A percentile compares a stretch with the other conserved stretches of the same genome.
phyloP scores from a whole-genome alignment of 768 basidiomycete species.

The Exidia glandulosa region DNA sequence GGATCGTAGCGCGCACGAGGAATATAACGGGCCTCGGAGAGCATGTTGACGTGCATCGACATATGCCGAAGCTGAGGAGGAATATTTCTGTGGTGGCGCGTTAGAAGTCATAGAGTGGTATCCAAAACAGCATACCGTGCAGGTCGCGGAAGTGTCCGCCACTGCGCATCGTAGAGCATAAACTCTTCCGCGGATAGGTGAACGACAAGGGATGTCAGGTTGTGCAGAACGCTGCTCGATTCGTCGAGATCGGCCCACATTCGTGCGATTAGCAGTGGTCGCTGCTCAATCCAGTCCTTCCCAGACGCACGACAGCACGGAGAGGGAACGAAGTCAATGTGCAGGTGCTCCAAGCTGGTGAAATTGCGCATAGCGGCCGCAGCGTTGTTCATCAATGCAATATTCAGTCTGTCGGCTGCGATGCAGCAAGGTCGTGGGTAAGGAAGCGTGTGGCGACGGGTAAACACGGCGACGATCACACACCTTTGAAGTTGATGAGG shows the following conservation, averaged over 20 bases:
- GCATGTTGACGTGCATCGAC: neutral
- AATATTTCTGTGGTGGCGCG: neutral
- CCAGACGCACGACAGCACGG: neutral
- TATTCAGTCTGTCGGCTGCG: neutral
- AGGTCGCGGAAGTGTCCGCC: neutral
- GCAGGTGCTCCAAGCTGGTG: neutral
- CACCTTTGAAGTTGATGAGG: neutral
- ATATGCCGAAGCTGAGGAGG: neutral
- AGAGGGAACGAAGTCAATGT: neutral
- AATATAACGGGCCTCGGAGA: neutral
- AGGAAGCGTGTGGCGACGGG: neutral
- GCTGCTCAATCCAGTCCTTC: neutral
- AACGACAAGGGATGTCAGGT: neutral
- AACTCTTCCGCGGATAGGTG: neutral
- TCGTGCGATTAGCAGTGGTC: neutral
- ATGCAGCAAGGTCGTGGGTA: neutral
- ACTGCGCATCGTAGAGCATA: neutral
- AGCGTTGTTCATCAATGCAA: neutral
- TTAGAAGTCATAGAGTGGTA: neutral
- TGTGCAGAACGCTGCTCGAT: neutral
- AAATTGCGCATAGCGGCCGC: neutral
- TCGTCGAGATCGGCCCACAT: neutral
- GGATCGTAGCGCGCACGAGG: neutral
- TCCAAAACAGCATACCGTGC: neutral
- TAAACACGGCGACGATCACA: neutral